Evolutionary conservation across 2,329 filamentous ascomycete species (phyloP), one percentile per base, ranked within the genome.

Genomic region (Scortechinia acanthostroma): DNA sequence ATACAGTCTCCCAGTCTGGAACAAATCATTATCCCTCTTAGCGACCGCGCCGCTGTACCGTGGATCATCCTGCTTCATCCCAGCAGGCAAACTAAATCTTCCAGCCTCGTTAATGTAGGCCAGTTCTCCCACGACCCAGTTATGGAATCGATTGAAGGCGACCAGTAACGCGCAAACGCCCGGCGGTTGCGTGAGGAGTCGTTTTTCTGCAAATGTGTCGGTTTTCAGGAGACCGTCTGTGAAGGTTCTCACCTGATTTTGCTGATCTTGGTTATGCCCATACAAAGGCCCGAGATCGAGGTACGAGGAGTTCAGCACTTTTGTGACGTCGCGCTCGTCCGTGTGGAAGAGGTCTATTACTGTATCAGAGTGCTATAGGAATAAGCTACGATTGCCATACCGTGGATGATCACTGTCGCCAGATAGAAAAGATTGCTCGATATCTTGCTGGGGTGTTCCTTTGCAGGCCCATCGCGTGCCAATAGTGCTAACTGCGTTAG

Each of bases 391-490:
- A n/a, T n/a, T n/a, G n/a, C 73, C 25, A 72, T 62, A 51, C 73
- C 72, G 46, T 75, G 72, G 19, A 73, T 75, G 46, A 75, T 71
- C 43, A 75, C 68, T 2, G 69, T 70, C 0, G 71, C 72, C 16
- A 71, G 64, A 28, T 70, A 71, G 47, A 74, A 68, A 5, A 74
- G 55, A 50, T 70, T 62, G 21, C 59, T 64, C 0, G 70, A 74
- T 42, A 75, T 52, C 2, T 65, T 68, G 22, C 64, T 66, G 2
- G 61, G 57, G 46, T 71, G 67, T 21, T 63, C 55, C 21, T 49
- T 51, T 1, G 44, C 22, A 21, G 28, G 45, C 4, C 52, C 52
- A 6, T 53, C 50, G 43, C 59, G 47, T 2, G 51, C 52, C 57
- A 62, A n/a, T 10, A 30, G 25, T 10, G 10, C 25, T 30, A n/a